Percentiles rank a stretch among this genome's conserved stretches.
Conservation (phyloP, 345 rosid species). For the Theobroma cacao region DNA sequence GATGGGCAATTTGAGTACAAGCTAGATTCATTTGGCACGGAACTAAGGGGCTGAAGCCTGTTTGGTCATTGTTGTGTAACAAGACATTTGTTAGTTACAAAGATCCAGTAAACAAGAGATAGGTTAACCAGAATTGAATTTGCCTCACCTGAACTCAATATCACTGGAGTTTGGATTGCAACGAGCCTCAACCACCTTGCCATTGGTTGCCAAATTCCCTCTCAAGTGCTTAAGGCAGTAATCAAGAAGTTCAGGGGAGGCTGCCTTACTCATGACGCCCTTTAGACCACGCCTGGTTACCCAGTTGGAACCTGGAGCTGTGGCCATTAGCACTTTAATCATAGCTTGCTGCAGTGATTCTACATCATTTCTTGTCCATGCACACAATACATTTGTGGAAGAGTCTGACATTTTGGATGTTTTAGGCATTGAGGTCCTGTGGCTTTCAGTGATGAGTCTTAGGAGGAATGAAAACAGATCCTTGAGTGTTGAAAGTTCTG, state of each 20-base stretch:
- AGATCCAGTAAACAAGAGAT: neutral
- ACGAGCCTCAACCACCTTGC: constrained; percentile 43
- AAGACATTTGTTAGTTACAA: neutral
- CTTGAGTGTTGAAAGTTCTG: constrained; percentile 46
- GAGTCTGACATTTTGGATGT: constrained; percentile 1
- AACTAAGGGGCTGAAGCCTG: constrained; percentile 44
- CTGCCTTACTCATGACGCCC: constrained; percentile 47
- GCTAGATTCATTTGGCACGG: constrained; percentile 22
- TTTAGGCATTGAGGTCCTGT: neutral
- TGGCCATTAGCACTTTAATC: constrained; percentile 47
- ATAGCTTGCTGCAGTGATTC: constrained; percentile 47
- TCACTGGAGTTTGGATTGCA: constrained; percentile 40
- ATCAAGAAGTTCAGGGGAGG: constrained; percentile 57
- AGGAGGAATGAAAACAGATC: constrained; percentile 59
- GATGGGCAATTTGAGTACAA: constrained; percentile 30
- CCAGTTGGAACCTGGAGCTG: constrained; percentile 39
- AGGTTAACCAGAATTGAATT: neutral
- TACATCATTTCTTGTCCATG: constrained; percentile 53
- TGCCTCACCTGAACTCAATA: constrained; percentile 53
- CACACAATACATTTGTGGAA: constrained; percentile 30
- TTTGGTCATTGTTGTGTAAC: neutral
- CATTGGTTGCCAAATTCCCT: constrained; percentile 35
- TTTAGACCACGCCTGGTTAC: constrained; percentile 54
- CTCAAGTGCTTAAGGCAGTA: constrained; percentile 63
- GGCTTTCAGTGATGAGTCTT: constrained; percentile 34